Conservation (phyloP, 1,139 yeast species). For the Kodamaea ohmeri region DNA sequence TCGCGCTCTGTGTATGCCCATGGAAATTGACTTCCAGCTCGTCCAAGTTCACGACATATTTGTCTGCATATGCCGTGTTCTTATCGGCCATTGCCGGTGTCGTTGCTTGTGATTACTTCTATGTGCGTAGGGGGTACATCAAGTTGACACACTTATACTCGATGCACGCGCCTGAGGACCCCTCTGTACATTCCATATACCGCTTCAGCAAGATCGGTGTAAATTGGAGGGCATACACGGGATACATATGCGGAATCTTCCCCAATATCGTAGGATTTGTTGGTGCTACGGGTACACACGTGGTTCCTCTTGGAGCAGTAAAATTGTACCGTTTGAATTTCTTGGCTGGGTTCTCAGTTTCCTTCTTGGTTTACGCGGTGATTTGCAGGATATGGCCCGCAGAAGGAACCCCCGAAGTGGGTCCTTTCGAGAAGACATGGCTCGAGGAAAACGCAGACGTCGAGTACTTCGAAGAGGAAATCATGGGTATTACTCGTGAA, state of each 20-base stretch:
- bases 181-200: constrained; percentile 42
- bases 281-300: constrained; percentile 64
- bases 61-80: constrained; percentile 85
- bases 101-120: constrained; percentile 70
- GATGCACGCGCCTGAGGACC: constrained; percentile 33
- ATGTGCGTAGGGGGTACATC: constrained; percentile 71
- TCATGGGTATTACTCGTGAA: constrained; percentile 3
- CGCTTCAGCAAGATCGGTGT: constrained; percentile 58
- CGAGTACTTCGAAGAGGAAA: constrained; percentile 56
- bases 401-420: constrained; percentile 53
- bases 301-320: constrained; percentile 75
- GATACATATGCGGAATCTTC: constrained; percentile 69
- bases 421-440: constrained; percentile 59
- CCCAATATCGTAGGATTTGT: constrained; percentile 89
- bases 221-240: constrained; percentile 79
- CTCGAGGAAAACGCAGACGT: constrained; percentile 59
- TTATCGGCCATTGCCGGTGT: constrained; percentile 86
- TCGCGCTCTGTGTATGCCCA: constrained; percentile 81
- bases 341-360: constrained; percentile 66
- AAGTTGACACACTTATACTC: constrained; percentile 63
- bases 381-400: constrained; percentile 57
- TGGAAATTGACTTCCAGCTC: constrained; percentile 81
- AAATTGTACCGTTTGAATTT: constrained; percentile 69
- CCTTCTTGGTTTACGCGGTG: constrained; percentile 50
- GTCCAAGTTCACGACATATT: constrained; percentile 75